A percentile compares a stretch with the other conserved stretches of the same genome.
Conservation (phyloP, 2,329 filamentous ascomycete genomes). For the Lachnellula arida region DNA sequence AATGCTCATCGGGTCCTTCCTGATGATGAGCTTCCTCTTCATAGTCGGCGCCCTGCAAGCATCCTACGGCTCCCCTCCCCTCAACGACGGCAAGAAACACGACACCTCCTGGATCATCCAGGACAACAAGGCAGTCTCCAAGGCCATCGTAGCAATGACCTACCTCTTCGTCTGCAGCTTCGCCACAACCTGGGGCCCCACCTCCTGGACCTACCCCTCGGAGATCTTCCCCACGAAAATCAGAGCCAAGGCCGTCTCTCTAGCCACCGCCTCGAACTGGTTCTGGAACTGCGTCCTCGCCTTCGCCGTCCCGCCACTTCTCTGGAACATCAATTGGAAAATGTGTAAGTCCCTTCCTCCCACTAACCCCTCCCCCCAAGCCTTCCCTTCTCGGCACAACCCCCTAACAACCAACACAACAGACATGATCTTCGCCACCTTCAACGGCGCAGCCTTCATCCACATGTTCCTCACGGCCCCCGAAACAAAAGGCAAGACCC, state of each 20-base stretch:
- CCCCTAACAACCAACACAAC: not conserved
- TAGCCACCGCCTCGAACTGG: conserved; percentile 75
- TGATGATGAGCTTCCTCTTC: conserved; percentile 61
- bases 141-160: conserved; percentile 63
- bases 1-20: conserved; percentile 57
- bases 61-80: conserved; percentile 46
- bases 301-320: conserved; percentile 46
- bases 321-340: conserved; percentile 54
- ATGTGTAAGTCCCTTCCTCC: conserved; percentile 39
- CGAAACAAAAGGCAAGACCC: conserved; percentile 66
- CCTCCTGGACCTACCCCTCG: conserved; percentile 53
- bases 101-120: conserved; percentile 55
- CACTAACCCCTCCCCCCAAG: not conserved
- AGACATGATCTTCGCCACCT: conserved; percentile 68
- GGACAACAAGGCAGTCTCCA: conserved; percentile 48
- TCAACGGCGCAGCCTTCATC: conserved; percentile 63
- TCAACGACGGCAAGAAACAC: conserved; percentile 36
- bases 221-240: conserved; percentile 67
- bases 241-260: conserved; percentile 67
- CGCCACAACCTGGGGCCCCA: conserved; percentile 54
- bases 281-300: conserved; percentile 63
- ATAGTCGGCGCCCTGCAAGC: conserved; percentile 60
- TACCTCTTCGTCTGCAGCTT: conserved; percentile 70
- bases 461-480: conserved; percentile 65
- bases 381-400: not conserved